Percentiles rank a stretch among this genome's conserved stretches.
Evolutionary conservation across 2,329 filamentous ascomycete species (phyloP).

Genomic region (Pseudodiploospora longispora): DNA sequence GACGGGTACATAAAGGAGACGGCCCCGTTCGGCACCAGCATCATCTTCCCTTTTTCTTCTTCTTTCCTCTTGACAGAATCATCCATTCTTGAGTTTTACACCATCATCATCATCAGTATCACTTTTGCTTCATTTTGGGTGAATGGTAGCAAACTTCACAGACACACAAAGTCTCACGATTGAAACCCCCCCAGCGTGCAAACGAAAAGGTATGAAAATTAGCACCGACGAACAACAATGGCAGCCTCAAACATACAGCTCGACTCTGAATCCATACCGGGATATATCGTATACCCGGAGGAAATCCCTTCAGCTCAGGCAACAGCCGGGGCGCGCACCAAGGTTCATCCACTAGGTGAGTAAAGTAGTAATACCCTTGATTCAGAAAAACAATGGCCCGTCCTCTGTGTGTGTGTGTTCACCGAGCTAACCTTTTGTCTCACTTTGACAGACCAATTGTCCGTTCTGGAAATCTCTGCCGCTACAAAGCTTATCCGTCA

Average conservation of each 20-base stretch:
- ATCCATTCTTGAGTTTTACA: too few species aligned
- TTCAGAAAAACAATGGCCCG: neutral
- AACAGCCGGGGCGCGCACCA: slow-evolving; percentile 20
- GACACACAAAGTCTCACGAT: too few species aligned
- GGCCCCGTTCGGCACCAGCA: too few species aligned
- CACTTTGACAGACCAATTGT: slow-evolving; percentile 38
- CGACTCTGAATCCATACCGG: slow-evolving; percentile 35
- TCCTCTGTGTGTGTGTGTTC: neutral
- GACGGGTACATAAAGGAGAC: too few species aligned
- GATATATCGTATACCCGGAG: slow-evolving; percentile 38
- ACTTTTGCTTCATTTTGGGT: too few species aligned
- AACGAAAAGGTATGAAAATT: too few species aligned
- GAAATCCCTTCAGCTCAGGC: slow-evolving; percentile 30
- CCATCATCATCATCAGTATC: too few species aligned
- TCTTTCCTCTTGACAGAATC: too few species aligned
- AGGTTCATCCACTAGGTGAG: slow-evolving; percentile 29
- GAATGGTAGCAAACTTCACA: too few species aligned
- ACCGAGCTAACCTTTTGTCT: too few species aligned
- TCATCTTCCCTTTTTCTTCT: too few species aligned
- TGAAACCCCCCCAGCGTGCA: too few species aligned
- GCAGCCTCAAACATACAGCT: slow-evolving; percentile 11
- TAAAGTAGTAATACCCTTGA: neutral
- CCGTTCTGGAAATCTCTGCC: slow-evolving; percentile 43
- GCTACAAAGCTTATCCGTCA: slow-evolving; percentile 42
- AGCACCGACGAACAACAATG: slow-evolving; percentile 6